Evolutionary conservation across 202 grass and related monocot species (phyloP), one percentile per base, ranked within the genome.

Genomic region (Carex arenaria): DNA sequence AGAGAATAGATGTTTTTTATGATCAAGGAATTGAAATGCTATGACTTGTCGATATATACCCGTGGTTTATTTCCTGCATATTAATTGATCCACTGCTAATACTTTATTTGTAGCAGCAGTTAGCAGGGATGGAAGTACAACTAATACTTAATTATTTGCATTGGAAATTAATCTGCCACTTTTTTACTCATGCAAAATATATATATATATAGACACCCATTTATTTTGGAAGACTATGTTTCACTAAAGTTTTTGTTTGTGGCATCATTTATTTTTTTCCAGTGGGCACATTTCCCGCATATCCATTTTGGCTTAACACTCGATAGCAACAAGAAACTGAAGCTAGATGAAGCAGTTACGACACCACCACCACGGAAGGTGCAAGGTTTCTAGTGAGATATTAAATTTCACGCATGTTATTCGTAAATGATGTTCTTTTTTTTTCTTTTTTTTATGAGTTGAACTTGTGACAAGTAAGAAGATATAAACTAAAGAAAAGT

Each of bases 221-320:
- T 45, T 45, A 45, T 45, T 45, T 45, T 45, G 42, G 42, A 45
- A 43, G 42, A 45, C 9, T 45, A 45, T 45, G 1, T 45, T 45
- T 45, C 6, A 38, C 28, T 34, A 36, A 36, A 17, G 45, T 63
- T 30, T 63, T 30, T 75, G 4, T 43, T 53, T 82, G 47, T 74
- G 69, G 2, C 28, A 60, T 55, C 38, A 40, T 36, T 40, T 40
- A 26, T 67, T 74, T 13, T 61, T 59, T 34, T 5, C 10, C 85
- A 97, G 94, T 97, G 94, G 94, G 94, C 94, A 69, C 94, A 97
- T 81, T 92, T 94, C 71, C 94, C 94, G 30, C 91, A 94, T 67
- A 97, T 93, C 69, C 92, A 97, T 85, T 92, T 94, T 2, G 90
- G 92, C 36, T 59, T 90, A 47, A 90, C 85, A 17, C 36, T 73